Percentiles rank a stretch among this genome's conserved stretches.
These are phyloP conservation scores for Magnaporthales sp. DNA, from an alignment of 2,329 filamentous ascomycete species.

Conservation along the genomic window DNA sequence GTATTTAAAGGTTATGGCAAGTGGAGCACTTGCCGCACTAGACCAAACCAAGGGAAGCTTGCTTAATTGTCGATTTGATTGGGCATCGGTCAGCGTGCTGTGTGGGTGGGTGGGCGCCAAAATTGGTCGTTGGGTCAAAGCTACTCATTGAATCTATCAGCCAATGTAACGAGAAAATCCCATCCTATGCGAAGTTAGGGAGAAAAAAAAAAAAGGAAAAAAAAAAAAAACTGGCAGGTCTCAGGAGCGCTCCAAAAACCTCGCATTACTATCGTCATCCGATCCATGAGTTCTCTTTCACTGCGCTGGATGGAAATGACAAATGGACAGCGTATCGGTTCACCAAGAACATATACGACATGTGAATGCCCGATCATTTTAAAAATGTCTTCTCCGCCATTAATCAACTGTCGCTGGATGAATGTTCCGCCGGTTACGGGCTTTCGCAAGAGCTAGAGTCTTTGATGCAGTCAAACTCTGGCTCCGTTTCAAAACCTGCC, in stretches of 20 bases:
- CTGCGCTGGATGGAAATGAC: slow-evolving; percentile 19
- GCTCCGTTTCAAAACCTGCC: slow-evolving; percentile 5
- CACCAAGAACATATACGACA: slow-evolving; percentile 25
- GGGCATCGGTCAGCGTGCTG: not conserved
- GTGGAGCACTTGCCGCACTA: not conserved
- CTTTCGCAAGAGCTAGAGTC: slow-evolving; percentile 10
- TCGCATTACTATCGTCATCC: slow-evolving; percentile 31
- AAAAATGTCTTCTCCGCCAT: slow-evolving; percentile 27
- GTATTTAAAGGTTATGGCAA: not conserved
- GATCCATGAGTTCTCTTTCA: slow-evolving; percentile 25
- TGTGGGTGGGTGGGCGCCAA: not conserved
- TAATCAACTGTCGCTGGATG: slow-evolving; percentile 16
- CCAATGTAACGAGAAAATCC: not conserved
- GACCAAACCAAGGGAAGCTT: not conserved
- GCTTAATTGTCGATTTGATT: not conserved
- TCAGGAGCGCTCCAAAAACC: too few relatives aligned
- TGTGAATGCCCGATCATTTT: slow-evolving; percentile 25
- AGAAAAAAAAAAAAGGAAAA: too few relatives aligned
- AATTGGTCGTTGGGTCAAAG: too few relatives aligned
- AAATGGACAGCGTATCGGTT: slow-evolving; percentile 28
- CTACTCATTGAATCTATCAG: not conserved
- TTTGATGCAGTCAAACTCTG: slow-evolving; percentile 6
- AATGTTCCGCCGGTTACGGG: slow-evolving; percentile 1
- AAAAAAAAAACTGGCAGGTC: too few relatives aligned
- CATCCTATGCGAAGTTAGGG: too few relatives aligned